phyloP scores from a whole-genome alignment of 2,329 filamentous ascomycete genomes.

The Penicillium sp. region DNA sequence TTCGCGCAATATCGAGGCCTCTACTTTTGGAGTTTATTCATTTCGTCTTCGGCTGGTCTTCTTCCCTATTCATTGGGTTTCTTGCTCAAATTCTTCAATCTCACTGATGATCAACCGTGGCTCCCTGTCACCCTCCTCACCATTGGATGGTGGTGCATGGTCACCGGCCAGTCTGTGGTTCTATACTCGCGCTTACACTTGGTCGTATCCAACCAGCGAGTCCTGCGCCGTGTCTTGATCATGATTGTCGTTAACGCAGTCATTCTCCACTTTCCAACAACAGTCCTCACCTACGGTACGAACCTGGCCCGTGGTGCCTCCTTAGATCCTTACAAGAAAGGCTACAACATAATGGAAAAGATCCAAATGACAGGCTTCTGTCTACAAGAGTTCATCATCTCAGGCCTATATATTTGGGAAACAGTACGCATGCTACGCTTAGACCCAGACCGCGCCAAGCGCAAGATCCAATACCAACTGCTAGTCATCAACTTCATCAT shows the following conservation, averaged over 20 bases:
- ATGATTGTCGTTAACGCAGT: constrained; percentile 51
- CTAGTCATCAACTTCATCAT: constrained; percentile 51
- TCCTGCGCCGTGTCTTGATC: constrained; percentile 42
- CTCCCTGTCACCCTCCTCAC: constrained; percentile 46
- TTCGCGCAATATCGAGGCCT: constrained; percentile 48
- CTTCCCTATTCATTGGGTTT: constrained; percentile 49
- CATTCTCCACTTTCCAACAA: constrained; percentile 47
- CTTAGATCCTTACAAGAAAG: constrained; percentile 28
- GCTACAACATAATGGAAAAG: constrained; percentile 53
- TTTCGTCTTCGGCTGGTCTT: constrained; percentile 46
- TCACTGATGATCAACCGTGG: constrained; percentile 34
- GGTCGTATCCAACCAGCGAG: constrained; percentile 41
- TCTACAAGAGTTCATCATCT: constrained; percentile 56
- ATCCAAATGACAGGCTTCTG: constrained; percentile 59
- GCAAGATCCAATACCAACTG: constrained; percentile 51
- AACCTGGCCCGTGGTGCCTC: constrained; percentile 31
- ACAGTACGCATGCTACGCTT: constrained; percentile 52
- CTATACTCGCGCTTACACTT: constrained; percentile 53
- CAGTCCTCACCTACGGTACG: constrained; percentile 46
- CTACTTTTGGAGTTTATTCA: constrained; percentile 53
- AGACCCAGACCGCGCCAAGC: constrained; percentile 44
- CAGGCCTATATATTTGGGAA: constrained; percentile 55
- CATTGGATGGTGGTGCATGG: constrained; percentile 50
- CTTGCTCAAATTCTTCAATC: constrained; percentile 48
- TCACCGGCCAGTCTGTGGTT: constrained; percentile 51